A percentile compares a stretch with the other conserved stretches of the same genome.
Conservation (phyloP, 345 rosid species). For the Euphorbia peplus region DNA sequence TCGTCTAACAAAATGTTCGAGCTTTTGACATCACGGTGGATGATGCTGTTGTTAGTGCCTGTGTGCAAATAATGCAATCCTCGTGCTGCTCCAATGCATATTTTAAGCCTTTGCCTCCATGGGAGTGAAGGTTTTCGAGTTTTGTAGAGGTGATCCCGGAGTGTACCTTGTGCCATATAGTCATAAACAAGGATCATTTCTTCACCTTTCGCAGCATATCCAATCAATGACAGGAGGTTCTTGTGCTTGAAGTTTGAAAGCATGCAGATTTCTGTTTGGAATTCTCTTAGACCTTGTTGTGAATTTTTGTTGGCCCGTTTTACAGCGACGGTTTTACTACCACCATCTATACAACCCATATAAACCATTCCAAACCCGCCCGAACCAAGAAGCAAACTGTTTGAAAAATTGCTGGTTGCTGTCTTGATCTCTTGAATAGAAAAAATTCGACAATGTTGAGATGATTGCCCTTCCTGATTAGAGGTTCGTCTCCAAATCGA, state of each 20-base stretch:
- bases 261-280: slow-evolving; percentile 10
- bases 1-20: slow-evolving; percentile 5
- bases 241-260: slow-evolving; percentile 2
- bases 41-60: background rate
- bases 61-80: slow-evolving; percentile 6
- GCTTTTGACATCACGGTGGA: slow-evolving; percentile 5
- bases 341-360: background rate
- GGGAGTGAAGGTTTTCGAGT: background rate
- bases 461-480: background rate
- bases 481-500: background rate
- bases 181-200: slow-evolving; percentile 10
- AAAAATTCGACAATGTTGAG: background rate
- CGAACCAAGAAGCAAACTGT: background rate
- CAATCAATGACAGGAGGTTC: slow-evolving; percentile 1
- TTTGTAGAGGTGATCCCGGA: slow-evolving; percentile 3
- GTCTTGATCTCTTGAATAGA: background rate
- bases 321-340: background rate
- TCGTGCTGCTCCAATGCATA: slow-evolving; percentile 8
- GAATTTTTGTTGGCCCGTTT: slow-evolving; percentile 2
- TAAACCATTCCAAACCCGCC: slow-evolving; percentile 8
- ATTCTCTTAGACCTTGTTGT: slow-evolving; percentile 10
- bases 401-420: slow-evolving; percentile 7
- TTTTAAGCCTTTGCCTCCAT: slow-evolving; percentile 8
- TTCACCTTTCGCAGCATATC: background rate
- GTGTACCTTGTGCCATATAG: slow-evolving; percentile 7